These are phyloP conservation scores for Blastocystis sp. DNA, from an alignment of 352 stramenopile species.

Conservation along the genomic window DNA sequence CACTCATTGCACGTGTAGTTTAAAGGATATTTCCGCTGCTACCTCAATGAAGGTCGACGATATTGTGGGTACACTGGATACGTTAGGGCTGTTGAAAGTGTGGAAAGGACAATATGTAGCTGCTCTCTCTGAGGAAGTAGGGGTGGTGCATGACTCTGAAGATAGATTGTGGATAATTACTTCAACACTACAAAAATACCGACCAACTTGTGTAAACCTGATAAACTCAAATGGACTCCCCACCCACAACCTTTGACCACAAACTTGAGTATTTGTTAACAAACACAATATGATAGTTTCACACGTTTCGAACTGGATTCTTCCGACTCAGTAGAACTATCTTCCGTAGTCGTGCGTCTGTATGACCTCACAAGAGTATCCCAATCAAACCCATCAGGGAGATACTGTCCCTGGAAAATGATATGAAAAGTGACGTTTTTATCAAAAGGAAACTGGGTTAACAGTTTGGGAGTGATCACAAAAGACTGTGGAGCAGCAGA, in stretches of 20 bases:
- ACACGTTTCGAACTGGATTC: background rate
- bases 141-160: constrained; percentile 68
- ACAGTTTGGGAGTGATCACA: constrained; percentile 80
- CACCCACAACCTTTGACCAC: background rate
- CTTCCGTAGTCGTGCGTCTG: background rate
- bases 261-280: background rate
- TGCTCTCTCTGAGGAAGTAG: constrained; percentile 81
- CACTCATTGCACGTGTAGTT: constrained; percentile 67
- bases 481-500: constrained; percentile 72
- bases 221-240: constrained; percentile 64
- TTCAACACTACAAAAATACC: constrained; percentile 60
- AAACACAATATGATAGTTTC: background rate
- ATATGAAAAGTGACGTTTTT: constrained; percentile 73
- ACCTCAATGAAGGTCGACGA: constrained; percentile 85
- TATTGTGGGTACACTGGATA: constrained; percentile 93
- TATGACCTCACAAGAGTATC: background rate
- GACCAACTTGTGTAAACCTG: constrained; percentile 50
- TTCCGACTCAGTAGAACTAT: background rate
- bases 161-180: constrained; percentile 67
- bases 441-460: constrained; percentile 68
- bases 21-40: constrained; percentile 65
- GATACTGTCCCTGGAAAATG: constrained; percentile 74
- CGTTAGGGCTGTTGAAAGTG: constrained; percentile 95
- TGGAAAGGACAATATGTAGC: constrained; percentile 97
- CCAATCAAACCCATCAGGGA: background rate